These are phyloP conservation scores for Cytospora chrysosperma DNA, from an alignment of 2,329 filamentous ascomycete genomes.

Conservation along the genomic window DNA sequence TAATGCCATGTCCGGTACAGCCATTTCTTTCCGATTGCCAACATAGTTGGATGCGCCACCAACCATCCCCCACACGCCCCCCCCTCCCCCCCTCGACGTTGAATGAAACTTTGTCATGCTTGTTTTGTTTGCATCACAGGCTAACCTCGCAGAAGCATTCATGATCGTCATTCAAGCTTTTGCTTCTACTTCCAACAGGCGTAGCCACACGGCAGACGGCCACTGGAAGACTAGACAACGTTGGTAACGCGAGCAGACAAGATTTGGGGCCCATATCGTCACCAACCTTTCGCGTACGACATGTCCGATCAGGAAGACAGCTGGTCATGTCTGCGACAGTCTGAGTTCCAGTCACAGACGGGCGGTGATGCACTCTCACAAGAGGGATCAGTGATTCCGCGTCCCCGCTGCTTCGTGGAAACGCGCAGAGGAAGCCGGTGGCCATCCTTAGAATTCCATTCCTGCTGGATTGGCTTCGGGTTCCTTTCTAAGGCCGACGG, in stretches of 20 bases:
- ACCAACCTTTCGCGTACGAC: constrained; percentile 6
- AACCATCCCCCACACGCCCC: too few relatives aligned
- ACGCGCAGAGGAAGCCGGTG: neutral
- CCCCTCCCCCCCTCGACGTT: neutral
- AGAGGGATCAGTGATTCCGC: neutral
- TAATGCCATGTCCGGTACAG: constrained; percentile 10
- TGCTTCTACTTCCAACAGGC: constrained; percentile 17
- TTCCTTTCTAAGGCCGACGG: constrained; percentile 6
- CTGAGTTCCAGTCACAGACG: neutral
- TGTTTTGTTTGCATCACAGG: neutral
- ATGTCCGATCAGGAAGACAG: too few relatives aligned
- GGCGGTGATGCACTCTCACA: neutral
- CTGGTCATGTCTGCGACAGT: too few relatives aligned
- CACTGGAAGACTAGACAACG: neutral
- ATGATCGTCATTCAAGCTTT: neutral
- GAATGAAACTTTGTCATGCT: neutral
- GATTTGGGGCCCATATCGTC: neutral
- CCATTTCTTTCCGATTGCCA: neutral
- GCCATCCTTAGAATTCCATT: neutral
- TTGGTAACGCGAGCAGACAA: neutral
- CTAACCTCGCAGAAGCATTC: neutral
- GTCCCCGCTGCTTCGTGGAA: neutral
- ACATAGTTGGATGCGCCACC: neutral
- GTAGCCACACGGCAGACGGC: constrained; percentile 9
- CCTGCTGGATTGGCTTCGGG: neutral